Evolutionary conservation across 129 eudicot genomes (phyloP).

Genomic region (Lactuca sativa): DNA sequence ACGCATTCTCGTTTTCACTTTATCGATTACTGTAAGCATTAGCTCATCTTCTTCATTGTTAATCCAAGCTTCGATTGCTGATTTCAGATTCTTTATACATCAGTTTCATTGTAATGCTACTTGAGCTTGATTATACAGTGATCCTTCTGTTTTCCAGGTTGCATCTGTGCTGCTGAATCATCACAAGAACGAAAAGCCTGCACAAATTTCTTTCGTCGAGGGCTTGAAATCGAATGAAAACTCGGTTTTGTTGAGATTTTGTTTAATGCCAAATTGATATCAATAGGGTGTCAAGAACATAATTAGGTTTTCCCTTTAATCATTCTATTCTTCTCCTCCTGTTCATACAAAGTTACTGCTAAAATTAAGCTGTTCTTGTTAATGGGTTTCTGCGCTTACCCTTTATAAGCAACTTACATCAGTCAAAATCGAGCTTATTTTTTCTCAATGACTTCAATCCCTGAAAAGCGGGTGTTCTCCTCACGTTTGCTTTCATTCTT

Average conservation of each 20-base stretch:
- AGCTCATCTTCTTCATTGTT: background rate
- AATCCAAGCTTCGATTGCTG: background rate
- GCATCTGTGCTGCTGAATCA: slow-evolving; percentile 27
- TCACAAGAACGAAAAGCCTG: slow-evolving; percentile 1
- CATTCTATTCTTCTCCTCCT: background rate
- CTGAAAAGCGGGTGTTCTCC: slow-evolving; percentile 59
- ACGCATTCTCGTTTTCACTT: slow-evolving; percentile 14
- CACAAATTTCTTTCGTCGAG: background rate
- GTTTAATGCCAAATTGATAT: slow-evolving; percentile 12
- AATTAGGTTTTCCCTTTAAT: slow-evolving; percentile 19
- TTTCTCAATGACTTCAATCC: slow-evolving; percentile 39
- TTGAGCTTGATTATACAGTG: background rate
- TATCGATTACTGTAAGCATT: slow-evolving; percentile 1
- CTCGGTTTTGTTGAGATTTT: slow-evolving; percentile 8
- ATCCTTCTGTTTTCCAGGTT: slow-evolving; percentile 23
- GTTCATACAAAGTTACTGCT: background rate
- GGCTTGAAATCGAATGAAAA: slow-evolving; percentile 2
- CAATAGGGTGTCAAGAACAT: slow-evolving; percentile 23
- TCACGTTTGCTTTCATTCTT: slow-evolving; percentile 60
- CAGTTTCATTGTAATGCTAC: background rate
- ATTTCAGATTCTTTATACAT: slow-evolving; percentile 11
- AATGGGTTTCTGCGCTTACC: slow-evolving; percentile 26
- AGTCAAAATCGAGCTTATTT: background rate
- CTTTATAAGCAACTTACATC: background rate
- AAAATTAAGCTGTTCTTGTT: slow-evolving; percentile 17